Percentiles rank a stretch among this genome's conserved stretches.
phyloP scores from a whole-genome alignment of 2,329 filamentous ascomycete species.

The Claviceps spartinae region DNA sequence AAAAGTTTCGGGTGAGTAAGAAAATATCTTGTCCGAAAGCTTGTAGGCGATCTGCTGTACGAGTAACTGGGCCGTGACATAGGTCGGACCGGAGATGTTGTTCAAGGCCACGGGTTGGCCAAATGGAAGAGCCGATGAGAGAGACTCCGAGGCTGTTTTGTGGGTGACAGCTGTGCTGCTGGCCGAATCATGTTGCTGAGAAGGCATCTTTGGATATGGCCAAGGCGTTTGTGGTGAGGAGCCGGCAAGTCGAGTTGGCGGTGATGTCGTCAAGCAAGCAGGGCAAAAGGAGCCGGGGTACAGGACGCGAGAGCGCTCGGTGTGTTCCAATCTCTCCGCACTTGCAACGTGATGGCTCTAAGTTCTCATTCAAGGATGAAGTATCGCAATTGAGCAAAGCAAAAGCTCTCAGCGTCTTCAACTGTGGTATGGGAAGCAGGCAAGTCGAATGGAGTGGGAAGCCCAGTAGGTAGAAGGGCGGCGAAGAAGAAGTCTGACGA shows the following conservation, averaged over 20 bases:
- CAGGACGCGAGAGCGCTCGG: background rate
- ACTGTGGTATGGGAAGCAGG: background rate
- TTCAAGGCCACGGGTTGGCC: conserved; percentile 40
- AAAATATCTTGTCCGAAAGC: conserved; percentile 93
- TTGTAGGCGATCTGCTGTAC: conserved; percentile 94
- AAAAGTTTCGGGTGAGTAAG: conserved; percentile 88
- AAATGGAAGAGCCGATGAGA: conserved; percentile 42
- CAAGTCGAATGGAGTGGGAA: background rate
- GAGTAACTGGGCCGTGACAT: conserved; percentile 82
- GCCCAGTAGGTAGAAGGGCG: background rate
- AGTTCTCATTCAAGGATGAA: background rate
- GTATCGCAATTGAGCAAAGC: background rate
- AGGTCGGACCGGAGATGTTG: conserved; percentile 72
- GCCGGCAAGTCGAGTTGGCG: background rate
- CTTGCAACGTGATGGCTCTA: background rate
- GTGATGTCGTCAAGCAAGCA: background rate
- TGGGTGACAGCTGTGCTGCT: conserved; percentile 17
- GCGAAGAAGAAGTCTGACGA: background rate
- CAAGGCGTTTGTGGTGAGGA: too few species aligned
- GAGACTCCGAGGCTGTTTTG: conserved; percentile 21
- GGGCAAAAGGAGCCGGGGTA: background rate
- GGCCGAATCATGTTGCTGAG: conserved; percentile 25
- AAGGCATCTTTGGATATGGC: conserved; percentile 14
- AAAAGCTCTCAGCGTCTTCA: background rate
- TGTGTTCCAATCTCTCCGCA: background rate